Conservation (phyloP, 2,329 filamentous ascomycete genomes). For the Raffaelea arxii region DNA sequence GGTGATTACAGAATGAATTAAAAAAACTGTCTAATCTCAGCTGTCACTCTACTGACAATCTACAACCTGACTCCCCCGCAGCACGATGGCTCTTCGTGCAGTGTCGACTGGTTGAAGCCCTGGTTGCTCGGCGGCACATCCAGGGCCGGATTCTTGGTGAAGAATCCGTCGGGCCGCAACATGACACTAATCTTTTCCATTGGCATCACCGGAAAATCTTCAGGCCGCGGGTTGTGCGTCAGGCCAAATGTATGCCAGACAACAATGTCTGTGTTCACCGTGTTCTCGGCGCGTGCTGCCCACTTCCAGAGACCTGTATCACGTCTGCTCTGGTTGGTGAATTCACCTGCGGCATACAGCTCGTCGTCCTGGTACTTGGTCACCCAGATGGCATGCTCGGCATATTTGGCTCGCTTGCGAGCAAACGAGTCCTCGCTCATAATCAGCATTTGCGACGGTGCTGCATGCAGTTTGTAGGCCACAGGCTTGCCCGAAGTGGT, state of each 20-base stretch:
- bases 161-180: conserved; percentile 10
- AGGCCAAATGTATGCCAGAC: conserved; percentile 43
- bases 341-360: conserved; percentile 29
- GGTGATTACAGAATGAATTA: too few relatives aligned
- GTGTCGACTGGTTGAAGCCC: conserved; percentile 7
- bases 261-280: conserved; percentile 40
- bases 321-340: conserved; percentile 34
- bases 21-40: too few relatives aligned
- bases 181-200: conserved; percentile 25
- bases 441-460: conserved; percentile 34
- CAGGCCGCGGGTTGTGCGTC: conserved; percentile 32
- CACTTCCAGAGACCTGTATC: conserved; percentile 26
- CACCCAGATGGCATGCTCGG: conserved; percentile 31
- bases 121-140: conserved; percentile 9
- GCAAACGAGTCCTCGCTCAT: conserved; percentile 28
- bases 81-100: too few relatives aligned
- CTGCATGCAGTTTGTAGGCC: conserved; percentile 33
- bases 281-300: conserved; percentile 14
- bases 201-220: conserved; percentile 56
- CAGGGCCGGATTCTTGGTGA: conserved; percentile 7
- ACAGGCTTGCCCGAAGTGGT: conserved; percentile 31
- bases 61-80: too few relatives aligned
- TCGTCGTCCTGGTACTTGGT: conserved; percentile 34
- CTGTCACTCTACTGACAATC: too few relatives aligned
- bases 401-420: conserved; percentile 30